Evolutionary conservation across 2,329 filamentous ascomycete genomes (phyloP).

Genomic region (Ambrosiella beaveri): DNA sequence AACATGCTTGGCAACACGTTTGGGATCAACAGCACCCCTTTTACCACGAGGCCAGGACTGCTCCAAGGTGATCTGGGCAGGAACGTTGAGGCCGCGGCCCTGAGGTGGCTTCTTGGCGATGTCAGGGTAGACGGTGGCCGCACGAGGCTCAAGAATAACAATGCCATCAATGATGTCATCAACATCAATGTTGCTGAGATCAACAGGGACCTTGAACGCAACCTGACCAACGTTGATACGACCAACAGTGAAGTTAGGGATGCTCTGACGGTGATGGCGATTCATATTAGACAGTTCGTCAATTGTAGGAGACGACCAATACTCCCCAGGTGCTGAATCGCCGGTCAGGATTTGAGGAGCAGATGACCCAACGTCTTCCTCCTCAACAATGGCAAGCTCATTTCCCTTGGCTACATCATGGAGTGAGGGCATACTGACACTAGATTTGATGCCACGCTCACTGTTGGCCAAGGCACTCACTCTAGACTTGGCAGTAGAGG

Average conservation of each 20-base stretch:
- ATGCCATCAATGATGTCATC: slow-evolving; percentile 65
- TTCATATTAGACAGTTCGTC: slow-evolving; percentile 66
- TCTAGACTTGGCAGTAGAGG: slow-evolving; percentile 2
- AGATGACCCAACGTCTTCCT: slow-evolving; percentile 38
- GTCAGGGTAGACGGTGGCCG: slow-evolving; percentile 74
- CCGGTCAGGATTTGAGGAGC: slow-evolving; percentile 16
- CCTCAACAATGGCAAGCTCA: slow-evolving; percentile 62
- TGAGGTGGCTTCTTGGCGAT: slow-evolving; percentile 61
- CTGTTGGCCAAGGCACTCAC: slow-evolving; percentile 17
- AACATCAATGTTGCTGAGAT: slow-evolving; percentile 61
- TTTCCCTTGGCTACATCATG: slow-evolving; percentile 58
- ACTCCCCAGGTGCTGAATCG: slow-evolving; percentile 48
- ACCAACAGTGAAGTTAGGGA: slow-evolving; percentile 64
- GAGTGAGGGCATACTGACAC: slow-evolving; percentile 25
- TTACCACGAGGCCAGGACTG: slow-evolving; percentile 78
- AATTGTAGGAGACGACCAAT: slow-evolving; percentile 69
- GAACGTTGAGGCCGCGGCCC: slow-evolving; percentile 83
- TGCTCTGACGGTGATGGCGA: slow-evolving; percentile 56
- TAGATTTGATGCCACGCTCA: slow-evolving; percentile 9
- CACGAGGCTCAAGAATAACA: slow-evolving; percentile 58
- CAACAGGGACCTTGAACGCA: slow-evolving; percentile 64
- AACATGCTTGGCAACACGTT: slow-evolving; percentile 63
- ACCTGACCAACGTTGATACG: slow-evolving; percentile 68
- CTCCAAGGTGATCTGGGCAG: slow-evolving; percentile 69
- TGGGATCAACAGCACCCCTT: slow-evolving; percentile 35